A percentile compares a stretch with the other conserved stretches of the same genome.
phyloP scores from a whole-genome alignment of 1,139 yeast genomes.

The Saccharomyces hybrid region DNA sequence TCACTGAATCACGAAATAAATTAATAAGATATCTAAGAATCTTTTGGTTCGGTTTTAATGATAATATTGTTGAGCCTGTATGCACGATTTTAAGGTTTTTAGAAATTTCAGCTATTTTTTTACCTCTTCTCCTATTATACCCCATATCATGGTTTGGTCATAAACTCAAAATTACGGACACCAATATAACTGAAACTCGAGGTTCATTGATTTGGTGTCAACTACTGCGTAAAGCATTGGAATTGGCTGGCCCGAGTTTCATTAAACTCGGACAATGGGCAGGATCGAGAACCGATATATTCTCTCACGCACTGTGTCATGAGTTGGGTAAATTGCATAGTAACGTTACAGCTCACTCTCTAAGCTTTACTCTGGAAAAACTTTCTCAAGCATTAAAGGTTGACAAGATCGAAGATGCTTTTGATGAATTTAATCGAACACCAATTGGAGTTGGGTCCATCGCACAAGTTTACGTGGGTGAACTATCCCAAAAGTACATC shows the following conservation, averaged over 20 bases:
- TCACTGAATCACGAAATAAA: constrained; percentile 6
- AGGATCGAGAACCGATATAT: constrained; percentile 93
- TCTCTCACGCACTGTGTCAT: constrained; percentile 69
- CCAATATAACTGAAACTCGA: constrained; percentile 35
- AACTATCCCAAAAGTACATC: constrained; percentile 43
- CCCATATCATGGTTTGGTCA: constrained; percentile 65
- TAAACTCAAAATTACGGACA: constrained; percentile 32
- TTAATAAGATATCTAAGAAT: constrained; percentile 31
- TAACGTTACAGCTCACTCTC: constrained; percentile 67
- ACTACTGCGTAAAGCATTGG: constrained; percentile 60
- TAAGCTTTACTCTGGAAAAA: constrained; percentile 50
- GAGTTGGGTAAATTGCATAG: constrained; percentile 76
- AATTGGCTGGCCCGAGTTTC: constrained; percentile 87
- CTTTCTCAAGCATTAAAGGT: constrained; percentile 56
- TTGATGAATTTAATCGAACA: constrained; percentile 63
- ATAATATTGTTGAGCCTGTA: constrained; percentile 59
- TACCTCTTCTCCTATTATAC: constrained; percentile 57
- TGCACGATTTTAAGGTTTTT: constrained; percentile 60
- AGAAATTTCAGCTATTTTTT: constrained; percentile 56
- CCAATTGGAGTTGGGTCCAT: constrained; percentile 97
- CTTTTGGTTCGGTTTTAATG: constrained; percentile 40
- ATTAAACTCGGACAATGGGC: constrained; percentile 99
- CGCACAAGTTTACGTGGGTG: constrained; percentile 88
- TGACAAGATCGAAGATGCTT: constrained; percentile 52
- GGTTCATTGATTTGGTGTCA: constrained; percentile 72